Evolutionary conservation across 257 asterid genomes (phyloP).

Genomic region (Solanum stenotomum): DNA sequence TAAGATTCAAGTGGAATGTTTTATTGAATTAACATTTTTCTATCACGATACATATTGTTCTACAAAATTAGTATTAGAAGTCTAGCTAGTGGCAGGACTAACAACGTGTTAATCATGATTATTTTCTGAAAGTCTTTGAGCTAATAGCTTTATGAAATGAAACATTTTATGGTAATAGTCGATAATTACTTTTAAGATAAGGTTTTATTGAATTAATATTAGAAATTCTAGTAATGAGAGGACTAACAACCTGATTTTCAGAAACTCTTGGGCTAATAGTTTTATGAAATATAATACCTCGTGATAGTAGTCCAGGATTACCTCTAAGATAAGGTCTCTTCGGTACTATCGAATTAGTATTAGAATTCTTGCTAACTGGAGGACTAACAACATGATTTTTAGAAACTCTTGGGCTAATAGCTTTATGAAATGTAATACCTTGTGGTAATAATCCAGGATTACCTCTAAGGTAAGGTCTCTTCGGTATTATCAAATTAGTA

Average conservation of each 20-base stretch:
- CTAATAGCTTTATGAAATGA: background rate
- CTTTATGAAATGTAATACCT: background rate
- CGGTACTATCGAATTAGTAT: background rate
- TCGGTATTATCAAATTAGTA: background rate
- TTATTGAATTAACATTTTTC: background rate
- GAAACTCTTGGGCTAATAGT: background rate
- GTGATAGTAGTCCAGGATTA: background rate
- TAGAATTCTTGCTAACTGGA: background rate
- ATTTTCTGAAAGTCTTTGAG: background rate
- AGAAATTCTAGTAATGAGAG: background rate
- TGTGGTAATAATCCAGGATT: background rate
- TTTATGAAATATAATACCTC: background rate
- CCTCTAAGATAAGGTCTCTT: background rate
- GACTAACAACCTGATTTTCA: background rate
- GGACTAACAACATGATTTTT: background rate
- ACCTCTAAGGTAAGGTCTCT: background rate
- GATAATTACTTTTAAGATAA: background rate
- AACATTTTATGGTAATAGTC: background rate
- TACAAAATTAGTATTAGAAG: background rate
- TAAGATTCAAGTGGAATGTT: background rate
- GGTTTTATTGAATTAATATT: background rate
- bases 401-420: background rate
- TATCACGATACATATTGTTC: background rate
- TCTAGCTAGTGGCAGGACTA: background rate
- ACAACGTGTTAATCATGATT: background rate